Evolutionary conservation across 805 yeast genomes (phyloP), one percentile per base, ranked within the genome.

Genomic region (Yarrowia sp.): DNA sequence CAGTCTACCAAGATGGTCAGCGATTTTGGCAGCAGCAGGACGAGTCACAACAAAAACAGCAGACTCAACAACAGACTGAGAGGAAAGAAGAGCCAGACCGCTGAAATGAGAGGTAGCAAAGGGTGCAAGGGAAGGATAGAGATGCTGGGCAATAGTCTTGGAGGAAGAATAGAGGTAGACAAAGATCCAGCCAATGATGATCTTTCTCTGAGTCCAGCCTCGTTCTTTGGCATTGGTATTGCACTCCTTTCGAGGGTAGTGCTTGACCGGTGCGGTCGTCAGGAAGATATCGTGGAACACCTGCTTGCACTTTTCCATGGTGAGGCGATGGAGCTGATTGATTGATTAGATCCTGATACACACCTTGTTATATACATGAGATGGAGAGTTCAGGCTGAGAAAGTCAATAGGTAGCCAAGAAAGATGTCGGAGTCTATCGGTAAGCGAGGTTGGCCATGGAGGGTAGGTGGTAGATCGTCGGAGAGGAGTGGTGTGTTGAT

Each of bases 221-320:
- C 64, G 49, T 8, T 58, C 64, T n/a, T 58, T 58, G 64, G 64
- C 64, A 12, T 58, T 58, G 26, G 64, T 58, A 15, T 58, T 58
- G 41, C 64, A 42, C 41, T 58, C 50, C 41, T 58, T 43, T 8
- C 22, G 12, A 15, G 64, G 64, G 41, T 58, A 58, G 16, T 43
- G 64, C 32, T 58, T 58, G 26, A 58, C 64, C 3, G 5, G n/a
- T 1, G 50, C 64, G 3, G 41, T 58, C 7, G 49, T 15, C 15
- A 58, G 32, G 12, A 58, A 58, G 16, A 43, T 7, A 5, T 32
- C 16, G 35, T 41, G 46, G 45, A 55, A 40, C 4, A 55, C 42
- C 36, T 22, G 46, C 32, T 55, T 55, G 61, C 45, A 22, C 42
- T 41, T 35, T 55, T 55, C 61, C 61, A 55, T 55, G 15, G 19